Conservation (phyloP, 2,329 filamentous ascomycete genomes). For the Aspergillus texensis region DNA sequence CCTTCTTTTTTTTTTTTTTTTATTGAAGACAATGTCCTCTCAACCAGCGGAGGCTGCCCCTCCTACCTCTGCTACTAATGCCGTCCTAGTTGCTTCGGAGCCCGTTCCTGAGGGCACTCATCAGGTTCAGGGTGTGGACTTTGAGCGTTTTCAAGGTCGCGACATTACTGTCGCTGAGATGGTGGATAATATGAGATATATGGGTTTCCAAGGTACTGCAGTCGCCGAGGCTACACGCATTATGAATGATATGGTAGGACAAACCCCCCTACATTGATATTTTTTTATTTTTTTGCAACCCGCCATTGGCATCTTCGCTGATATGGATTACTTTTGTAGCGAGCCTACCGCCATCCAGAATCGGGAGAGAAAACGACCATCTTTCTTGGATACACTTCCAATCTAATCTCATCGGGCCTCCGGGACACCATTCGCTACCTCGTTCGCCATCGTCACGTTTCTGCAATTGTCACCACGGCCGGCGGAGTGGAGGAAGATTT, state of each 20-base stretch:
- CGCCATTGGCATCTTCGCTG: slow-evolving; percentile 5
- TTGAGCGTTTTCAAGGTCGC: slow-evolving; percentile 71
- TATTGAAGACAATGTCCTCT: slow-evolving; percentile 10
- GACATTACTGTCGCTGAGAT: slow-evolving; percentile 85
- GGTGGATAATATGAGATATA: slow-evolving; percentile 76
- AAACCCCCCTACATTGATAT: neutral
- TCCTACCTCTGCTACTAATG: slow-evolving; percentile 68
- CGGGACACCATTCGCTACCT: slow-evolving; percentile 90
- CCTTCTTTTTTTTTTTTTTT: neutral
- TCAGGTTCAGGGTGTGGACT: slow-evolving; percentile 88
- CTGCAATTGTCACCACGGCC: slow-evolving; percentile 90
- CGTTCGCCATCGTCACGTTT: slow-evolving; percentile 89
- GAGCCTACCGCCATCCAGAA: slow-evolving; percentile 78
- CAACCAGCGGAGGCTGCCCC: slow-evolving; percentile 34
- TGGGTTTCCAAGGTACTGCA: slow-evolving; percentile 81
- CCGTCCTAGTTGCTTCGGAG: slow-evolving; percentile 81
- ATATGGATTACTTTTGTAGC: slow-evolving; percentile 47
- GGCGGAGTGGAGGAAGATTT: slow-evolving; percentile 96
- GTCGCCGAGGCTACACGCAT: slow-evolving; percentile 87
- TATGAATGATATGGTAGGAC: slow-evolving; percentile 89
- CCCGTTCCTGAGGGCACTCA: slow-evolving; percentile 71
- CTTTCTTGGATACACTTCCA: slow-evolving; percentile 96
- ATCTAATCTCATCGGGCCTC: slow-evolving; percentile 93
- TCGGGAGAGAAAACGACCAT: slow-evolving; percentile 82
- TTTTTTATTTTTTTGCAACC: neutral